Evolutionary conservation across 306 rosid species (phyloP).

Genomic region (Arachis hypogaea): DNA sequence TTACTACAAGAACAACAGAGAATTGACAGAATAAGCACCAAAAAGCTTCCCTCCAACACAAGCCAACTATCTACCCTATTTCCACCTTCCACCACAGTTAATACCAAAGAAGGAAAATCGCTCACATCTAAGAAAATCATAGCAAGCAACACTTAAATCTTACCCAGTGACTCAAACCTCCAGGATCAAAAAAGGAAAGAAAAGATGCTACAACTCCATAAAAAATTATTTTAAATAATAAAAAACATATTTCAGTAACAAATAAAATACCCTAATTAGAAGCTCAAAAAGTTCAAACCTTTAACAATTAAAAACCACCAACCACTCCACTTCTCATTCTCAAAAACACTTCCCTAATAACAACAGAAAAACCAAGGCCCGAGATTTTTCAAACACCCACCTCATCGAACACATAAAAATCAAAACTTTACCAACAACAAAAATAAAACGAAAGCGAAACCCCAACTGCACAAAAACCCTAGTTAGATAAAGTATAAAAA

Average conservation of each 20-base stretch:
- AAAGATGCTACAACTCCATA: constrained; percentile 8
- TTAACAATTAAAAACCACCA: constrained; percentile 15
- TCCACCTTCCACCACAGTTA: background rate
- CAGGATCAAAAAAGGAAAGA: constrained; percentile 5
- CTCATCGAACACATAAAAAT: constrained; percentile 1
- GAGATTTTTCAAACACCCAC: constrained; percentile 25
- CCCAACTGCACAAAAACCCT: constrained; percentile 46
- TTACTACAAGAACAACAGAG: constrained; percentile 1
- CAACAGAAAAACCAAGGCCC: background rate
- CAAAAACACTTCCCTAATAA: constrained; percentile 24
- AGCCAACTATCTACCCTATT: background rate
- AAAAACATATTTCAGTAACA: background rate
- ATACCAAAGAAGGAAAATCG: constrained; percentile 12
- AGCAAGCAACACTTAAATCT: background rate
- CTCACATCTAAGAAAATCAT: background rate
- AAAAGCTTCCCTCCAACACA: background rate
- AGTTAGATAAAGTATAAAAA: constrained; percentile 11
- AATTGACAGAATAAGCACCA: background rate
- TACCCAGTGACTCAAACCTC: background rate
- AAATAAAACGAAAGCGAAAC: constrained; percentile 32
- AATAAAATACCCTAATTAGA: constrained; percentile 17
- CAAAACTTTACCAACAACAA: background rate
- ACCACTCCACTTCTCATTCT: constrained; percentile 12
- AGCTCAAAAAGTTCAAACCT: background rate
- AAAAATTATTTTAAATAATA: background rate